Conservation (phyloP, 768 basidiomycete genomes). For the Lactifluus pinguis region DNA sequence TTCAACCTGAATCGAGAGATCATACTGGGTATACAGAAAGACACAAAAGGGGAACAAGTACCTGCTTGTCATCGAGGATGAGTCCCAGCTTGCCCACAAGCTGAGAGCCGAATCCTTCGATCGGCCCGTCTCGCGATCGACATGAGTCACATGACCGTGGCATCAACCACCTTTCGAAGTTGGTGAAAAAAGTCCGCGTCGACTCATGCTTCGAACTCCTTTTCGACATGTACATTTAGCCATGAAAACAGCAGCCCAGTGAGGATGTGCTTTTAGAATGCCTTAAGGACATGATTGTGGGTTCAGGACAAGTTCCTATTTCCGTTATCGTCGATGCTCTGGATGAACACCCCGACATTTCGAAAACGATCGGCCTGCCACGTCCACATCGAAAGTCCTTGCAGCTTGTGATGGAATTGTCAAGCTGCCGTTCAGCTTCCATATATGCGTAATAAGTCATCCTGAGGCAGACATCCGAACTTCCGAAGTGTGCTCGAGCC, state of each 20-base stretch:
- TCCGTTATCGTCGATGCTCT: not conserved
- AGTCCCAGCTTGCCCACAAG: slow-evolving; percentile 86
- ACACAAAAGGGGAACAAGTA: slow-evolving; percentile 26
- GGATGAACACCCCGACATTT: not conserved
- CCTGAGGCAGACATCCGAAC: not conserved
- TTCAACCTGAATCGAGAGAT: slow-evolving; percentile 58
- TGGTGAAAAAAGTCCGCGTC: no score
- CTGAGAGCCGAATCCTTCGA: slow-evolving; percentile 93
- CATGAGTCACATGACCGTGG: slow-evolving; percentile 74
- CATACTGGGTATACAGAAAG: not conserved
- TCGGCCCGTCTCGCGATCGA: slow-evolving; percentile 89
- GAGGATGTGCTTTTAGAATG: not conserved
- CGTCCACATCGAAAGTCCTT: not conserved
- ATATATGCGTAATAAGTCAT: not conserved
- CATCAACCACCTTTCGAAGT: slow-evolving; percentile 91
- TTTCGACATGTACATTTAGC: not conserved
- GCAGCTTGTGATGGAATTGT: not conserved
- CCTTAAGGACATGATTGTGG: not conserved
- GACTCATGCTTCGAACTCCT: not conserved
- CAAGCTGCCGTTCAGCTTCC: not conserved
- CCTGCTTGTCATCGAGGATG: slow-evolving; percentile 74
- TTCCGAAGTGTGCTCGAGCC: not conserved
- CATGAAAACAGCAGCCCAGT: not conserved
- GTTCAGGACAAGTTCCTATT: not conserved
- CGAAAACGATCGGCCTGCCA: not conserved